Conservation (phyloP, 257 asterid genomes). For the Perilla frutescens region DNA sequence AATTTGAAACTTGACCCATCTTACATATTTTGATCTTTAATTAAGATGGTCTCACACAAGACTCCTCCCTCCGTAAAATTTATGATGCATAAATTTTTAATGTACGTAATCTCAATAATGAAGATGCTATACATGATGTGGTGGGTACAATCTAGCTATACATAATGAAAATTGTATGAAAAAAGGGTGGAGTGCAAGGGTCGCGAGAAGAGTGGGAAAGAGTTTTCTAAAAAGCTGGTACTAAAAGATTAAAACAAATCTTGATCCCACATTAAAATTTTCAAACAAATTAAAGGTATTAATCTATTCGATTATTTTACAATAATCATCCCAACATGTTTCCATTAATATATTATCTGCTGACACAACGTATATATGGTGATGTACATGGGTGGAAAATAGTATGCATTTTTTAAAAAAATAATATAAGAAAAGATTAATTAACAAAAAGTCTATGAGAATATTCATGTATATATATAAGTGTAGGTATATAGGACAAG, state of each 20-base stretch:
- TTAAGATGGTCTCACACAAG: no score
- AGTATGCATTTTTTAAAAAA: conserved; percentile 26
- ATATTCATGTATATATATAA: conserved; percentile 41
- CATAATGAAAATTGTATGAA: no score
- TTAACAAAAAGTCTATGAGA: conserved; percentile 41
- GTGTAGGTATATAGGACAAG: conserved; percentile 62
- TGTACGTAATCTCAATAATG: no score
- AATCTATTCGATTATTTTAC: background rate
- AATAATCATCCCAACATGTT: conserved; percentile 38
- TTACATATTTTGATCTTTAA: no score
- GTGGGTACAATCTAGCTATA: no score
- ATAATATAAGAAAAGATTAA: conserved; percentile 21
- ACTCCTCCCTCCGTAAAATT: no score
- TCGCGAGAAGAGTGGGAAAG: conserved; percentile 21
- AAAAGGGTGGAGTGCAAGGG: conserved; percentile 40
- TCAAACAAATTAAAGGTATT: conserved; percentile 14
- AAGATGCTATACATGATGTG: no score
- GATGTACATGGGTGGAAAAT: conserved; percentile 41
- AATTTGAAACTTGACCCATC: no score
- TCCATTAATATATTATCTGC: conserved; percentile 38
- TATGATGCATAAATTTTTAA: no score
- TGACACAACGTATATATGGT: conserved; percentile 31
- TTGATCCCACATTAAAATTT: conserved; percentile 18
- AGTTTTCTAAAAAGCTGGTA: conserved; percentile 23
- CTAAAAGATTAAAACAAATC: conserved; percentile 25